Evolutionary conservation across 2,329 filamentous ascomycete species (phyloP).

Genomic region (Botrytis sinoallii): DNA sequence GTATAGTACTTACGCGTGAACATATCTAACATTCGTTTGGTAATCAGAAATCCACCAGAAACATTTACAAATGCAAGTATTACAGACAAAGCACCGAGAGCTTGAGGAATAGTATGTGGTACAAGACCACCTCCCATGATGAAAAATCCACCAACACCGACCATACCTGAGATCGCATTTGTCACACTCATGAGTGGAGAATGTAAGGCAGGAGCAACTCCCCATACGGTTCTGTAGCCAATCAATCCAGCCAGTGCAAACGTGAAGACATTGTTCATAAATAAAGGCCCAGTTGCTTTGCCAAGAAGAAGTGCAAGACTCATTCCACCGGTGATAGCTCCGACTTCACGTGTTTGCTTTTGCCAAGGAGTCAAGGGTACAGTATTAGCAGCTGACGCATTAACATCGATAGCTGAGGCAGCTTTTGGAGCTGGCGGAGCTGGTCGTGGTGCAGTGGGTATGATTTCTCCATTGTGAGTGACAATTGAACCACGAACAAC

Average conservation of each 20-base stretch:
- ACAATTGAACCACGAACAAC: conserved; percentile 84
- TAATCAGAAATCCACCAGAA: conserved; percentile 85
- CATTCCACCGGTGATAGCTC: conserved; percentile 74
- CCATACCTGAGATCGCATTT: conserved; percentile 80
- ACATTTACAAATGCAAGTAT: conserved; percentile 86
- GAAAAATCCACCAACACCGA: conserved; percentile 84
- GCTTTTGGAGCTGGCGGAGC: conserved; percentile 51
- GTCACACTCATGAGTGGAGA: conserved; percentile 91
- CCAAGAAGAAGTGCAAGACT: conserved; percentile 70
- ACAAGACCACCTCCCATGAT: conserved; percentile 80
- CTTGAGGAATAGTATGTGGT: conserved; percentile 75
- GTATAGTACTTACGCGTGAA: conserved; percentile 59
- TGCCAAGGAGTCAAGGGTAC: conserved; percentile 79
- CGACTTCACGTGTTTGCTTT: conserved; percentile 72
- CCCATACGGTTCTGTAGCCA: conserved; percentile 87
- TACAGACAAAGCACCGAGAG: conserved; percentile 75
- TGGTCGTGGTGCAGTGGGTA: conserved; percentile 72
- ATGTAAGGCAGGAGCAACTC: conserved; percentile 77
- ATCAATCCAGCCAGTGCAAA: conserved; percentile 82
- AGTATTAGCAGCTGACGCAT: conserved; percentile 49
- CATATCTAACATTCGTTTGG: conserved; percentile 92
- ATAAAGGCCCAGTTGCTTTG: conserved; percentile 75
- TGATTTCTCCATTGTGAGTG: conserved; percentile 70
- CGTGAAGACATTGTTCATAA: conserved; percentile 86
- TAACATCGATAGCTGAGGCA: conserved; percentile 47